These are phyloP conservation scores for Dendrostoma leiphaemia DNA, from an alignment of 2,329 filamentous ascomycete genomes.

Conservation along the genomic window DNA sequence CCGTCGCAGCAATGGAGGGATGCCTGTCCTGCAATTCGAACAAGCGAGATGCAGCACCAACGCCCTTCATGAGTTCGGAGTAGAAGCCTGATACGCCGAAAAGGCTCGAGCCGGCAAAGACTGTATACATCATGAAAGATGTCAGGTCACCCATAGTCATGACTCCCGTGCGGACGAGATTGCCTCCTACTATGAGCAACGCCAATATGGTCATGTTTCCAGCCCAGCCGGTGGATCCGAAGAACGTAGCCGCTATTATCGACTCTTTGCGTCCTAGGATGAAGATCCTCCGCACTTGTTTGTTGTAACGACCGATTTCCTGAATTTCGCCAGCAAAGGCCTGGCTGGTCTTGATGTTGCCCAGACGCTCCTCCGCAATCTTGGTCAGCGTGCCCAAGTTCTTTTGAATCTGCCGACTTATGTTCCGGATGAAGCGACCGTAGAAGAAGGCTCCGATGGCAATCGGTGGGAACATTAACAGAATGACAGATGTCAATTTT, in stretches of 20 bases:
- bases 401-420: slow-evolving; percentile 91
- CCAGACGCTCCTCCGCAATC: slow-evolving; percentile 95
- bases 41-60: slow-evolving; percentile 90
- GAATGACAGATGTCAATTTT: slow-evolving; percentile 82
- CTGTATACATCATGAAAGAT: slow-evolving; percentile 98
- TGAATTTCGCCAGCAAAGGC: slow-evolving; percentile 92
- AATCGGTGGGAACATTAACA: slow-evolving; percentile 86
- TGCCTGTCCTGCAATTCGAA: slow-evolving; percentile 94
- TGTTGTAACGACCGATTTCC: slow-evolving; percentile 88
- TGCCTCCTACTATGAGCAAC: slow-evolving; percentile 85
- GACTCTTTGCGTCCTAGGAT: slow-evolving; percentile 83
- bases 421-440: slow-evolving; percentile 80
- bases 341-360: slow-evolving; percentile 94
- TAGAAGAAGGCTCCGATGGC: slow-evolving; percentile 90
- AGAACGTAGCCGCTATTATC: slow-evolving; percentile 86
- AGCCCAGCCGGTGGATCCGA: slow-evolving; percentile 80
- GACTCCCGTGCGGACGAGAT: slow-evolving; percentile 80
- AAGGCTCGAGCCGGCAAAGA: slow-evolving; percentile 78
- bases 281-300: slow-evolving; percentile 89
- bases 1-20: slow-evolving; percentile 83
- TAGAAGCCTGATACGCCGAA: slow-evolving; percentile 96
- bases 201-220: slow-evolving; percentile 96
- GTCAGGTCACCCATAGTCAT: slow-evolving; percentile 92
- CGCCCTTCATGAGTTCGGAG: slow-evolving; percentile 98
- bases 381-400: slow-evolving; percentile 91